A percentile compares a stretch with the other conserved stretches of the same genome.
Conservation (phyloP, 495 filamentous ascomycete species). For the Oleoguttula mirabilis region DNA sequence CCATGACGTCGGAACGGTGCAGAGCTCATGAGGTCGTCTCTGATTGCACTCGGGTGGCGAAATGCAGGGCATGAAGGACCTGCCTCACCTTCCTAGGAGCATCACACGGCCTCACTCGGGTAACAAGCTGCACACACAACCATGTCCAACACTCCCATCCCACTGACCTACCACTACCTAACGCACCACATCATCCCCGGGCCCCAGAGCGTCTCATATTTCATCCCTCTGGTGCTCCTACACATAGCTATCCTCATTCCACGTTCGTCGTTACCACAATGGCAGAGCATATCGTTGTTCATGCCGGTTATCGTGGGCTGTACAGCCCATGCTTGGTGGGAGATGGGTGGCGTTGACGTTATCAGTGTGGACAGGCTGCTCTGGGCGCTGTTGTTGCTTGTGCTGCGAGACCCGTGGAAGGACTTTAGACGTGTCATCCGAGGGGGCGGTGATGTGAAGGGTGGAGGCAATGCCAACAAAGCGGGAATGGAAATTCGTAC, state of each 20-base stretch:
- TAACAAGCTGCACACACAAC: too few relatives aligned
- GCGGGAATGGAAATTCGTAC: neutral
- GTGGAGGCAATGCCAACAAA: neutral
- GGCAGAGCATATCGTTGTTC: constrained; percentile 16
- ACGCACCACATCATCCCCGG: constrained; percentile 15
- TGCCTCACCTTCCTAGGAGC: too few relatives aligned
- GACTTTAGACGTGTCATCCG: constrained; percentile 12
- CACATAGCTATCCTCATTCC: constrained; percentile 15
- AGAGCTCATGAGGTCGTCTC: too few relatives aligned
- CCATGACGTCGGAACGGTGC: too few relatives aligned
- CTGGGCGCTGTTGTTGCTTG: constrained; percentile 9
- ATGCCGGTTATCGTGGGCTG: constrained; percentile 9
- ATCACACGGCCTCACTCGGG: too few relatives aligned
- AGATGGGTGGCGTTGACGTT: constrained; percentile 17
- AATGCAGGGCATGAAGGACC: too few relatives aligned
- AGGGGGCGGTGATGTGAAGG: neutral
- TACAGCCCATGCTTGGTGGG: constrained; percentile 10
- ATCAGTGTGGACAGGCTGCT: constrained; percentile 16
- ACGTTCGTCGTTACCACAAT: constrained; percentile 10
- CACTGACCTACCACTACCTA: constrained; percentile 12
- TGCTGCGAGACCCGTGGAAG: constrained; percentile 12
- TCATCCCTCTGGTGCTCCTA: constrained; percentile 14
- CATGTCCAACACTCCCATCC: neutral
- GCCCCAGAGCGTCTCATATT: constrained; percentile 15
- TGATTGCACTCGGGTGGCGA: too few relatives aligned